Percentiles rank a stretch among this genome's conserved stretches.
Conservation (phyloP, 75 land plant species). For the Pinus albicaulis region DNA sequence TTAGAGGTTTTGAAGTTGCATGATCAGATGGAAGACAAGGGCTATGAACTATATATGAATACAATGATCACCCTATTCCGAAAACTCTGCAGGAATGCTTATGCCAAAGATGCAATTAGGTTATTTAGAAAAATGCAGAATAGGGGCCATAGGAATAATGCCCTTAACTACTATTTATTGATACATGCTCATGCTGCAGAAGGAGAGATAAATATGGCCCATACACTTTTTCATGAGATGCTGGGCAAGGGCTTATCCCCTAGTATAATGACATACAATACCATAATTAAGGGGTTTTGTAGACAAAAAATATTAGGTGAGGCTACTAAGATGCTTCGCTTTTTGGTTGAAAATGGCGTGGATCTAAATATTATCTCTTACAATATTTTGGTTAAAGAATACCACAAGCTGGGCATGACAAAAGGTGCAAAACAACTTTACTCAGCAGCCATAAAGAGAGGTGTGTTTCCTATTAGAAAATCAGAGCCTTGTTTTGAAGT, state of each 20-base stretch:
- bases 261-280: constrained; percentile 34
- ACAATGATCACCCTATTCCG: constrained; percentile 1
- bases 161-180: constrained; percentile 14
- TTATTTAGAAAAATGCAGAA: constrained; percentile 16
- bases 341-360: constrained; percentile 14
- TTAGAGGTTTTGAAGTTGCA: too few relatives aligned
- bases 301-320: constrained; percentile 5
- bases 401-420: neutral
- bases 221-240: constrained; percentile 18
- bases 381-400: constrained; percentile 28
- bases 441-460: neutral
- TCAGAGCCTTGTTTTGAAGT: too few relatives aligned
- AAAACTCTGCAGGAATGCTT: constrained; percentile 9
- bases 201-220: constrained; percentile 1
- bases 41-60: neutral
- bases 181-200: constrained; percentile 20
- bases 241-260: constrained; percentile 20
- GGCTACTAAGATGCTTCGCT: constrained; percentile 13
- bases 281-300: constrained; percentile 26
- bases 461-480: neutral
- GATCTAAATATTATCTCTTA: constrained; percentile 24
- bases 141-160: constrained; percentile 1
- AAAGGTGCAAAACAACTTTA: neutral
- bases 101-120: constrained; percentile 6
- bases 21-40: too few relatives aligned